Evolutionary conservation across 768 basidiomycete genomes (phyloP), one percentile per base, ranked within the genome.

Genomic region (Zangia roseola): DNA sequence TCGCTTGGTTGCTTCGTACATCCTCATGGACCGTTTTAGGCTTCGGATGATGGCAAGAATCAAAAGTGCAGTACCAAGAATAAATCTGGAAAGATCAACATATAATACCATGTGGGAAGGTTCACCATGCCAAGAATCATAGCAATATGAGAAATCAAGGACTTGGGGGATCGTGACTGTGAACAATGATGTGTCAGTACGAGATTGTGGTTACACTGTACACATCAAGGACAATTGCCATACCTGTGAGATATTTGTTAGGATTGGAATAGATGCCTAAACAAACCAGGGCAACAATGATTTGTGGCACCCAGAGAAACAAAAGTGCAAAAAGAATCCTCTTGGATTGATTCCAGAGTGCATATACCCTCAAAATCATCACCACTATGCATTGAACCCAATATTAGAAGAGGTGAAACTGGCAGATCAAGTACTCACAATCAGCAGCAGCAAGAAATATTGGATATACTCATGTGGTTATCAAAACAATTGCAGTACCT

Each of bases 311-410:
- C n/a, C 38, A 52, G 19, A 55, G 12, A 12, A 24, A 26, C 19
- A 52, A 17, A 3, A 55, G 31, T 12, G 30, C 16, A 19, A 2
- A 30, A 10, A 52, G 35, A 5, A 55, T 12, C 5, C 1, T 16
- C 21, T 23, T 52, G 16, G 50, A 52, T 21, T 31, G 43, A 40
- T n/a, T n/a, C 42, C 44, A 55, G 40, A 52, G 45, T 19, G 54
- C 34, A 25, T 52, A 55, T 2, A 55, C 50, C 14, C 50, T 47
- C 8, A 55, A 14, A 6, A 52, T 30, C 50, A 55, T 55, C 5
- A 55, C 19, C 5, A 55, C 54, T 55, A 16, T 5, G 16, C n/a
- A 14, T n/a, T 14, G n/a, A 41, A 31, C n/a, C 3, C 2, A 24
- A n/a, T 2, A n/a, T 16, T 26, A 10, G 16, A 6, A 6, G n/a